phyloP scores from a whole-genome alignment of 495 filamentous ascomycete species.

The Hypoxylon cercidicola region DNA sequence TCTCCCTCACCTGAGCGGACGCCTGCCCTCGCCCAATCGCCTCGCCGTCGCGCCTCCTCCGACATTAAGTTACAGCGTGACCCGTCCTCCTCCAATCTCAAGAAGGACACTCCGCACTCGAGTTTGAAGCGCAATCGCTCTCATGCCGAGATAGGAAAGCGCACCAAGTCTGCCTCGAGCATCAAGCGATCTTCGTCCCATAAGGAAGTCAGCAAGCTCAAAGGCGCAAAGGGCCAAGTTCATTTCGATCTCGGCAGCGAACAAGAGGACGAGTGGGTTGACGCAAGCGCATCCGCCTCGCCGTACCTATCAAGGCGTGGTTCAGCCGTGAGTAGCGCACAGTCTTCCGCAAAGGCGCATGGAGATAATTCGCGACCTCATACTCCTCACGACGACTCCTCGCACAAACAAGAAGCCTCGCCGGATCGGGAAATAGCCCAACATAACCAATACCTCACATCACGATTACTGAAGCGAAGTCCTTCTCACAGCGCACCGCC shows the following conservation, averaged over 20 bases:
- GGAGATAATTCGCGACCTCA: constrained; percentile 36
- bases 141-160: constrained; percentile 59
- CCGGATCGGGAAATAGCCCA: constrained; percentile 44
- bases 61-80: constrained; percentile 53
- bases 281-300: constrained; percentile 65
- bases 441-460: constrained; percentile 63
- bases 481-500: constrained; percentile 66
- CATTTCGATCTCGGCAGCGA: constrained; percentile 65
- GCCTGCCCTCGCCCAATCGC: constrained; percentile 42
- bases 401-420: constrained; percentile 36
- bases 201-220: constrained; percentile 53
- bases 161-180: constrained; percentile 56
- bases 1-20: constrained; percentile 51
- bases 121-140: constrained; percentile 62
- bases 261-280: constrained; percentile 64
- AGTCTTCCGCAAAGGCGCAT: constrained; percentile 45
- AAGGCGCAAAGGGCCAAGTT: constrained; percentile 52
- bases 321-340: constrained; percentile 54
- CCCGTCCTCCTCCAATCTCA: constrained; percentile 49
- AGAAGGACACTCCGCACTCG: constrained; percentile 58
- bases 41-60: constrained; percentile 58
- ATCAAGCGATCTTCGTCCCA: constrained; percentile 58
- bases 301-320: constrained; percentile 61
- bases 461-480: constrained; percentile 66
- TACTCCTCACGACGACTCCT: constrained; percentile 33